These are phyloP conservation scores for Debaryomyces fabryi DNA, from an alignment of 1,139 yeast genomes.

Conservation along the genomic window DNA sequence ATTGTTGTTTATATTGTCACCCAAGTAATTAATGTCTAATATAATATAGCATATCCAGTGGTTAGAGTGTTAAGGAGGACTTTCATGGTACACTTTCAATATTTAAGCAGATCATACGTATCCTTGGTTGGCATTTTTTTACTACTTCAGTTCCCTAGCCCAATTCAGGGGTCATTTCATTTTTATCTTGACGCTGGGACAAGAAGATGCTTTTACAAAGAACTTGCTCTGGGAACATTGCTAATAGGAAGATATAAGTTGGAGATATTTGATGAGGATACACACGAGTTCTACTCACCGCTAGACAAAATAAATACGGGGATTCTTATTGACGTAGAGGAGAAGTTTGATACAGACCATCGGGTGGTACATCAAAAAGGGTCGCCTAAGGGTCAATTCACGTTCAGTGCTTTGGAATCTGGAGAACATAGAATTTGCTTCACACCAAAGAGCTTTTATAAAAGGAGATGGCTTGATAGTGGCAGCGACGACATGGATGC, in stretches of 20 bases:
- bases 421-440: conserved; percentile 78
- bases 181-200: conserved; percentile 62
- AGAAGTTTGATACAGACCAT: conserved; percentile 66
- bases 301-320: conserved; percentile 33
- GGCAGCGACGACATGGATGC: conserved; percentile 15
- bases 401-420: conserved; percentile 67
- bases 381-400: conserved; percentile 60
- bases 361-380: conserved; percentile 70
- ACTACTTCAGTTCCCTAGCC: background rate
- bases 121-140: conserved; percentile 3
- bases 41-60: background rate
- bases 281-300: conserved; percentile 48
- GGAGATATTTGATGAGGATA: conserved; percentile 53
- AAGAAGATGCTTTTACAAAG: conserved; percentile 67
- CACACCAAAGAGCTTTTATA: conserved; percentile 56
- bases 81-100: background rate
- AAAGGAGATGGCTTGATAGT: conserved; percentile 22
- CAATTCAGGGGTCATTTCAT: conserved; percentile 26
- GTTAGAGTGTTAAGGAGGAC: background rate
- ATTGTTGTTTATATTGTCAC: background rate
- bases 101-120: background rate
- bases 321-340: conserved; percentile 54
- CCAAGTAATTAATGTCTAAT: background rate
- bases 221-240: conserved; percentile 59
- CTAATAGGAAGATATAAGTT: conserved; percentile 62